Evolutionary conservation across 1,284 basidiomycete genomes (phyloP).

Genomic region (Apiotrichum porosum): DNA sequence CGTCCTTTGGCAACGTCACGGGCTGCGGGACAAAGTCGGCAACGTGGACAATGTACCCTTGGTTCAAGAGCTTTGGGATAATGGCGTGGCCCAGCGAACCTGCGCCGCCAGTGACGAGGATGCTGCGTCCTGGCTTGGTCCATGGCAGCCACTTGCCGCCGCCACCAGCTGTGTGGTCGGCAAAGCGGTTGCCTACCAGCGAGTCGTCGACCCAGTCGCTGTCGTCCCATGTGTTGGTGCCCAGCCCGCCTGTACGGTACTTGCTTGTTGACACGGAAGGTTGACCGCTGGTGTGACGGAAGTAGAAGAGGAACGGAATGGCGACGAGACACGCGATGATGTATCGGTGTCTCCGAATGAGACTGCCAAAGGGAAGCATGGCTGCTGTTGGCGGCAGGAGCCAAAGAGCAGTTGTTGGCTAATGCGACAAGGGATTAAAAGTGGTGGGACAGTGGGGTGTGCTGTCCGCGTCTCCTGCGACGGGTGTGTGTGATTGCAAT

Average conservation of each 20-base stretch:
- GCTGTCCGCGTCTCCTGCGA: too few relatives aligned
- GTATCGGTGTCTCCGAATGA: slow-evolving; percentile 12
- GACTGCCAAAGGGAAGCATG: slow-evolving; percentile 8
- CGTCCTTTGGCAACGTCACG: slow-evolving; percentile 15
- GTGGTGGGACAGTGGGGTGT: too few relatives aligned
- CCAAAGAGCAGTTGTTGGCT: too few relatives aligned
- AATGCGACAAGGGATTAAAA: too few relatives aligned
- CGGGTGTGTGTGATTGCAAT: too few relatives aligned
- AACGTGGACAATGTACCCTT: slow-evolving; percentile 28
- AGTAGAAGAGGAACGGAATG: not conserved
- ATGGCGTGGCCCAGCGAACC: slow-evolving; percentile 33
- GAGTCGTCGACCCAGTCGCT: slow-evolving; percentile 6
- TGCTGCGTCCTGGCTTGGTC: slow-evolving; percentile 51
- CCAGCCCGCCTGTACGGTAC: not conserved
- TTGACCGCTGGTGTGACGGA: not conserved
- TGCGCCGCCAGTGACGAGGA: slow-evolving; percentile 44
- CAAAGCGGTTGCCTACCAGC: not conserved
- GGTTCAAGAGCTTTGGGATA: not conserved
- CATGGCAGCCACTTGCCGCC: not conserved
- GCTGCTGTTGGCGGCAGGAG: too few relatives aligned
- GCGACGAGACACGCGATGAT: too few relatives aligned
- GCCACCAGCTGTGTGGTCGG: not conserved
- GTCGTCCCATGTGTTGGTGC: slow-evolving; percentile 3
- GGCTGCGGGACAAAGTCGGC: slow-evolving; percentile 29
- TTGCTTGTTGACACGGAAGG: not conserved